phyloP scores from a whole-genome alignment of 2,329 filamentous ascomycete species.

The Fusarium piperis region DNA sequence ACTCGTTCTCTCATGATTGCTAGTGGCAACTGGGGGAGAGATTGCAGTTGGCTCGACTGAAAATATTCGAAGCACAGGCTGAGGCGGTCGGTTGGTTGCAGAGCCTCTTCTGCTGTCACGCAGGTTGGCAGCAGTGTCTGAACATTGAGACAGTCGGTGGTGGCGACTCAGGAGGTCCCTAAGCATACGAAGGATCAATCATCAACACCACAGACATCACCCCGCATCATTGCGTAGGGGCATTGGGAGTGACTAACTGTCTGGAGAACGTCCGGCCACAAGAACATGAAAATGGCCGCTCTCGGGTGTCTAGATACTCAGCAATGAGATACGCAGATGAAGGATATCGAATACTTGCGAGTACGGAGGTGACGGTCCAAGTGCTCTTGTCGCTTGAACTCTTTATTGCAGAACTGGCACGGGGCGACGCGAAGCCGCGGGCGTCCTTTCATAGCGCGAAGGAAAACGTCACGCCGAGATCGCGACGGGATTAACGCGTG shows the following conservation, averaged over 20 bases:
- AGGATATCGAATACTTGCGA: not conserved
- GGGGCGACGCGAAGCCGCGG: constrained; percentile 29
- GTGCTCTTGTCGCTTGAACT: constrained; percentile 47
- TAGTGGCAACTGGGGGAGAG: not conserved
- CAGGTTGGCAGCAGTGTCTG: not conserved
- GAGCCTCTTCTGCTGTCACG: not conserved
- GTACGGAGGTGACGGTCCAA: constrained; percentile 22
- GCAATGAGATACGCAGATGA: not conserved
- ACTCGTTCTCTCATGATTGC: not conserved
- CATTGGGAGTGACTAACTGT: not conserved
- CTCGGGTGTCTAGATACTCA: not conserved
- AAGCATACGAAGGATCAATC: not conserved
- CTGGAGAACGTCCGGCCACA: not conserved
- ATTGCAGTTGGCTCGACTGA: not conserved
- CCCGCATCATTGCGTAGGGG: not conserved
- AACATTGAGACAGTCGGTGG: not conserved
- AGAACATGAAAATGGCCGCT: not conserved
- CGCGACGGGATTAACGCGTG: not conserved
- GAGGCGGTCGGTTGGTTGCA: not conserved
- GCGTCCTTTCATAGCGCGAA: constrained; percentile 14
- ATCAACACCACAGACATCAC: not conserved
- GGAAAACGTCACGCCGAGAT: not conserved
- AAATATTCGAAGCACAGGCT: not conserved
- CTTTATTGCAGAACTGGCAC: constrained; percentile 44
- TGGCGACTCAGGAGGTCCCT: not conserved